phyloP scores from a whole-genome alignment of 176 grass and related monocot species.

The Pharus latifolius region DNA sequence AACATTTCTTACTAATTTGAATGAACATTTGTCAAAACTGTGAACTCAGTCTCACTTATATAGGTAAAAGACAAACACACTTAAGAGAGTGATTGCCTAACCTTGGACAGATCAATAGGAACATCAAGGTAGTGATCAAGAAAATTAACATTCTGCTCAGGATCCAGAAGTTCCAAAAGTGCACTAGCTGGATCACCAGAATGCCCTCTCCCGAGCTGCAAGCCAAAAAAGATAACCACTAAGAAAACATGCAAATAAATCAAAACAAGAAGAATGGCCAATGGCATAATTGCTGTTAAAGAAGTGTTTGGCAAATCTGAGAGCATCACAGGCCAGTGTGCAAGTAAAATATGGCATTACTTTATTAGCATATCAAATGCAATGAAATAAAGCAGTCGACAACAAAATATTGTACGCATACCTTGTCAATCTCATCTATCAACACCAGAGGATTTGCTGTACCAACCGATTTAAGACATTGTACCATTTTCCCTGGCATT shows the following conservation, averaged over 20 bases:
- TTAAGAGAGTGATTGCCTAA: conserved; percentile 12
- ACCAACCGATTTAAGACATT: conserved; percentile 89
- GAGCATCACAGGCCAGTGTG: conserved; percentile 8
- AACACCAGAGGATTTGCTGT: conserved; percentile 94
- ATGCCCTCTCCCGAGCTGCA: conserved; percentile 90
- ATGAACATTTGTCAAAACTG: neutral
- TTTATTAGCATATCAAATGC: conserved; percentile 5
- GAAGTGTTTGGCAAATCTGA: conserved; percentile 1
- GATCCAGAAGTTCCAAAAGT: conserved; percentile 91
- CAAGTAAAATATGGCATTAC: neutral
- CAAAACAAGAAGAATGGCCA: neutral
- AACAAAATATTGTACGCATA: conserved; percentile 17
- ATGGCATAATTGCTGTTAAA: neutral
- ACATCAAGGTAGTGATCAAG: conserved; percentile 99
- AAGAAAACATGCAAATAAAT: neutral
- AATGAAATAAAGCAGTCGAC: neutral
- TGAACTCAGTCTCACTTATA: neutral
- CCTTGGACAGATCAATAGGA: conserved; percentile 99
- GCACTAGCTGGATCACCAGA: conserved; percentile 98
- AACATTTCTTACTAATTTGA: neutral
- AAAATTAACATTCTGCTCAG: conserved; percentile 99
- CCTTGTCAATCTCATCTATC: conserved; percentile 99
- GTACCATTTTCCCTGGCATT: conserved; percentile 99
- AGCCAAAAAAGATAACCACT: conserved; percentile 2
- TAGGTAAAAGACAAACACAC: neutral